Conservation (phyloP, 2,329 filamentous ascomycete genomes). For the Arthrobotrys sphaeroides region DNA sequence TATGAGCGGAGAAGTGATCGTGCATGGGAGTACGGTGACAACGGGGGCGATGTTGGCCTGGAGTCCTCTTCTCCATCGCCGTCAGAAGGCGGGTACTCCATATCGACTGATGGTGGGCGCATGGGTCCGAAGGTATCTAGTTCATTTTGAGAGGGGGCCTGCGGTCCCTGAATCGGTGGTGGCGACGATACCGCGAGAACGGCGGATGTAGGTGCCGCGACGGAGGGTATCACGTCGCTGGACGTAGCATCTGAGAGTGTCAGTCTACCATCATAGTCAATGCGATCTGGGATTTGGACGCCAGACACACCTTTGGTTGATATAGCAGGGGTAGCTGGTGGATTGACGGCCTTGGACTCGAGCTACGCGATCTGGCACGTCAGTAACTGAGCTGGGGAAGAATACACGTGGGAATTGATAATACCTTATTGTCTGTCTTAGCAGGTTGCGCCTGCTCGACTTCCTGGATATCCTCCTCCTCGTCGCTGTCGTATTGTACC, state of each 20-base stretch:
- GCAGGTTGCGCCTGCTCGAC: conserved; percentile 22
- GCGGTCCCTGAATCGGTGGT: conserved; percentile 33
- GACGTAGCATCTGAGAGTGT: conserved; percentile 55
- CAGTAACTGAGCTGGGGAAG: conserved; percentile 26
- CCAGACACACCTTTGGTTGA: conserved; percentile 16
- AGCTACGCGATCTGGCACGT: conserved; percentile 53
- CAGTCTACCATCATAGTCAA: conserved; percentile 15
- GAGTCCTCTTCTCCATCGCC: conserved; percentile 51
- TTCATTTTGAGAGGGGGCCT: conserved; percentile 18
- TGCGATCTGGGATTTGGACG: neutral
- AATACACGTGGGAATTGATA: neutral
- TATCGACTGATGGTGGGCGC: conserved; percentile 49
- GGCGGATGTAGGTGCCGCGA: conserved; percentile 61
- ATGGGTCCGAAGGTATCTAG: conserved; percentile 53
- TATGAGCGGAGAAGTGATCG: conserved; percentile 74
- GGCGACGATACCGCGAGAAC: conserved; percentile 56
- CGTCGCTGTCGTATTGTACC: conserved; percentile 62
- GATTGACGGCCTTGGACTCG: conserved; percentile 4
- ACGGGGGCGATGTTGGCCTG: conserved; percentile 60
- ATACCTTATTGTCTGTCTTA: conserved; percentile 33
- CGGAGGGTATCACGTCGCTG: conserved; percentile 61
- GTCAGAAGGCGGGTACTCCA: conserved; percentile 52
- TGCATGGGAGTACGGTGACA: conserved; percentile 75
- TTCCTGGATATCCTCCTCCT: conserved; percentile 57
- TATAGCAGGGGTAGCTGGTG: conserved; percentile 2